Base-by-base conservation (phyloP, 2,329 filamentous ascomycete genomes). In the Cladosporium sp. region DNA sequence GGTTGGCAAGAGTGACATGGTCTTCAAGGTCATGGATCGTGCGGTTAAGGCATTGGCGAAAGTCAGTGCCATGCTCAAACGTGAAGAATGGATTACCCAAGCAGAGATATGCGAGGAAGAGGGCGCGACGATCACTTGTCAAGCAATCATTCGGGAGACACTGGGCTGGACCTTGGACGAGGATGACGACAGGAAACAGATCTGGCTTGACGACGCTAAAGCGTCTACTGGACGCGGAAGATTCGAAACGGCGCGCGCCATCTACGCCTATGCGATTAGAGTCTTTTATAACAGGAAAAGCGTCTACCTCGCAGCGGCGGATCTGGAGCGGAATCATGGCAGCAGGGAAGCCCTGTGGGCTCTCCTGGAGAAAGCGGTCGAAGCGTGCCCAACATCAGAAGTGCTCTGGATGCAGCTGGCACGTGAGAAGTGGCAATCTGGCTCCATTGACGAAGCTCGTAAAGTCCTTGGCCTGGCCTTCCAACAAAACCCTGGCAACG, bases 361-460 rank as follows among this genome's bases (percentile, higher is more conserved):
- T 55, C 78, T 96, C 0, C 78, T 98, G 3, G 91, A 95, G 67
- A 94, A 95, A 66, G 90, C 91, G 0, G 90, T 96, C 27, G 92
- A 95, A 64, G 89, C 90, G 7, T 96, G 92, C 60, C 92, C 93
- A 1, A 86, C 88, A 57, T 90, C 86, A 58, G 91, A 96, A 68
- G 85, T 90, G 16, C 73, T 98, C 16, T 98, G 93, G 93, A 85
- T 98, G 78, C 86, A 94, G 76, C 84, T 96, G 47, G 93, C 92
- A 30, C 88, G 92, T 69, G 93, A 97, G 72, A 95, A 91, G 65
- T 93, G 89, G 88, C 82, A 93, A 63, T 82, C 86, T 2, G 90
- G 90, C 43, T 85, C 95, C 61, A 83, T 95, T 38, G 85, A 95
- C 64, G 88, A 88, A 55, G 91, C 93, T 11, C 82, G 93, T 50